These are phyloP conservation scores for Cicer pinnatifidum DNA, from an alignment of 306 rosid genomes.

Conservation along the genomic window DNA sequence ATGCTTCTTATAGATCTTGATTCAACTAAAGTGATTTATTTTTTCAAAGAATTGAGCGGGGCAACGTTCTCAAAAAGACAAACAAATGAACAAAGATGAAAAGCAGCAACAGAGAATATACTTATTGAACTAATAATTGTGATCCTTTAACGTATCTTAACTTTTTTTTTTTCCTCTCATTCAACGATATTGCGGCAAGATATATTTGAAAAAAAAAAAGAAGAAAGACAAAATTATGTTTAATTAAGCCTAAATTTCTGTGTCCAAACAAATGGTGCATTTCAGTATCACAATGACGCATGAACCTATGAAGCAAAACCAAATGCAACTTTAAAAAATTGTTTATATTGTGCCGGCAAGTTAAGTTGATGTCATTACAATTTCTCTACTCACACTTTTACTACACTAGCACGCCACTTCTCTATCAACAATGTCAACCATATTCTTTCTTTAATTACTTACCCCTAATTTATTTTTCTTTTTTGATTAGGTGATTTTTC, in stretches of 20 bases:
- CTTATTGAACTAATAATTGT: background rate
- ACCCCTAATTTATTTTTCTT: background rate
- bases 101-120: slow-evolving; percentile 29
- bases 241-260: background rate
- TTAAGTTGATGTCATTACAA: slow-evolving; percentile 1
- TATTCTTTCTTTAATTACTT: slow-evolving; percentile 41
- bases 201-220: background rate
- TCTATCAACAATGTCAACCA: slow-evolving; percentile 46
- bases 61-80: background rate
- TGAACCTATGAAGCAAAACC: slow-evolving; percentile 17
- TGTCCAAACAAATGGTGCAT: slow-evolving; percentile 37
- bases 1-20: too few species aligned
- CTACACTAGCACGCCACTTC: slow-evolving; percentile 34
- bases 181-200: slow-evolving; percentile 5
- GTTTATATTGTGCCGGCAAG: slow-evolving; percentile 50
- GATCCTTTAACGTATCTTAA: background rate
- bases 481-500: background rate
- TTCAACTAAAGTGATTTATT: background rate
- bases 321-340: slow-evolving; percentile 1
- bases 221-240: background rate
- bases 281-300: slow-evolving; percentile 19
- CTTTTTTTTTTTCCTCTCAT: background rate
- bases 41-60: slow-evolving; percentile 1
- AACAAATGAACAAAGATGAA: slow-evolving; percentile 1
- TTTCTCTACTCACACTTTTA: slow-evolving; percentile 2